Conservation (phyloP, 805 yeast species). For the Sugiyamaella floridensis region DNA sequence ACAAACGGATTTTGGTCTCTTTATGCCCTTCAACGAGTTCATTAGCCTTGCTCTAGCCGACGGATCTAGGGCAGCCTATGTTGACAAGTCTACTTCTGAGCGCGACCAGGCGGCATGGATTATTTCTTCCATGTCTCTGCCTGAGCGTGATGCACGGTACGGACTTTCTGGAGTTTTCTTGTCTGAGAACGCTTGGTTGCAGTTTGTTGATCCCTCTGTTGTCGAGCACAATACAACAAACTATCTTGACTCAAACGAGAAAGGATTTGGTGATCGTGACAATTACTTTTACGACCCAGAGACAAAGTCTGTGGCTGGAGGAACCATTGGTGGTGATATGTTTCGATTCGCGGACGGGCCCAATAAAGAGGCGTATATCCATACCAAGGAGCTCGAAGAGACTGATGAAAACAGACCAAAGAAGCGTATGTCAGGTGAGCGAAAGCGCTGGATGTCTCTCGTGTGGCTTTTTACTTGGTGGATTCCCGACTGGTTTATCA, state of each 20-base stretch:
- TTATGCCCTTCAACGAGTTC: conserved; percentile 35
- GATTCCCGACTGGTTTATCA: conserved; percentile 33
- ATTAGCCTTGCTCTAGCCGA: conserved; percentile 18
- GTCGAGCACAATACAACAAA: conserved; percentile 29
- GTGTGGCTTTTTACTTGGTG: conserved; percentile 36
- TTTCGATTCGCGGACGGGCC: conserved; percentile 26
- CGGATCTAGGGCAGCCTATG: conserved; percentile 6
- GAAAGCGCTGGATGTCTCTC: conserved; percentile 33
- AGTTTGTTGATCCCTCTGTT: conserved; percentile 33
- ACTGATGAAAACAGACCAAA: conserved; percentile 28
- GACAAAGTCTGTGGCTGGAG: conserved; percentile 29
- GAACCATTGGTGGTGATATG: conserved; percentile 31
- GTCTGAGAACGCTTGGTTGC: conserved; percentile 37
- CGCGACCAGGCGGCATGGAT: conserved; percentile 29
- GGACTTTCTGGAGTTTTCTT: conserved; percentile 37
- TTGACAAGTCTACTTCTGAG: conserved; percentile 22
- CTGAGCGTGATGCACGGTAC: conserved; percentile 31
- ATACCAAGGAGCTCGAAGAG: conserved; percentile 26
- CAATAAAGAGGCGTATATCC: conserved; percentile 24
- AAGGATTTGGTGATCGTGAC: conserved; percentile 21
- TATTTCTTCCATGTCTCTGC: conserved; percentile 29
- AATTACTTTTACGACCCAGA: conserved; percentile 32
- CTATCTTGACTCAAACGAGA: conserved; percentile 20
- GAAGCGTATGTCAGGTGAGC: conserved; percentile 20
- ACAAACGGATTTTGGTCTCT: conserved; percentile 32